Conservation (phyloP, 768 basidiomycete genomes). For the Cyclocybe cylindracea region DNA sequence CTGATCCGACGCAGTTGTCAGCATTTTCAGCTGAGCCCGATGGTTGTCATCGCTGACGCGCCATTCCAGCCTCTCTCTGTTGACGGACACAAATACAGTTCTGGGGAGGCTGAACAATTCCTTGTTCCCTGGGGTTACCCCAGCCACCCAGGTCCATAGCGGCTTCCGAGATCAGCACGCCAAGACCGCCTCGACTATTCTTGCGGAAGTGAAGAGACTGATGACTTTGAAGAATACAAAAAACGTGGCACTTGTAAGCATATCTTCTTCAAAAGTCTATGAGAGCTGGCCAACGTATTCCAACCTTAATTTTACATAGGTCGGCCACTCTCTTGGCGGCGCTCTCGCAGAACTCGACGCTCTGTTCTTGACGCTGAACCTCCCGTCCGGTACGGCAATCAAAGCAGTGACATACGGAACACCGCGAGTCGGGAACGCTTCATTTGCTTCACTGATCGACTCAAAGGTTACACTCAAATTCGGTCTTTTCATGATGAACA, state of each 20-base stretch:
- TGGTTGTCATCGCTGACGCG: not conserved
- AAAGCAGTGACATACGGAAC: constrained; percentile 49
- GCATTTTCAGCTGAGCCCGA: constrained; percentile 4
- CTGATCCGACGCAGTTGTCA: constrained; percentile 56
- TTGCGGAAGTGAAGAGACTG: constrained; percentile 40
- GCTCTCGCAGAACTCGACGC: constrained; percentile 54
- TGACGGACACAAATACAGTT: constrained; percentile 49
- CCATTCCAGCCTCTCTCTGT: constrained; percentile 40
- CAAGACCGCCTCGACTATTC: constrained; percentile 32
- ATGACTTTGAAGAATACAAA: constrained; percentile 30
- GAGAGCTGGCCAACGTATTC: no score
- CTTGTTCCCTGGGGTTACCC: constrained; percentile 56
- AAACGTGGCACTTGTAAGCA: constrained; percentile 39
- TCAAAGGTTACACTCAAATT: constrained; percentile 29
- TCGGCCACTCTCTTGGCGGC: constrained; percentile 55
- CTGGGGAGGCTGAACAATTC: constrained; percentile 37
- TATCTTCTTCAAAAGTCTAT: constrained; percentile 23
- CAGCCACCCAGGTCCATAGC: constrained; percentile 42
- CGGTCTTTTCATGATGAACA: not conserved
- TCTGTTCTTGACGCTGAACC: constrained; percentile 46
- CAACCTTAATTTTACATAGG: constrained; percentile 14
- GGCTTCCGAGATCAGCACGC: constrained; percentile 54
- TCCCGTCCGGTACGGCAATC: constrained; percentile 41
- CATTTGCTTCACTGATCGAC: constrained; percentile 54
- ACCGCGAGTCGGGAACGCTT: constrained; percentile 52